These are phyloP conservation scores for Lyophyllum atratum DNA, from an alignment of 768 basidiomycete species.

Conservation along the genomic window DNA sequence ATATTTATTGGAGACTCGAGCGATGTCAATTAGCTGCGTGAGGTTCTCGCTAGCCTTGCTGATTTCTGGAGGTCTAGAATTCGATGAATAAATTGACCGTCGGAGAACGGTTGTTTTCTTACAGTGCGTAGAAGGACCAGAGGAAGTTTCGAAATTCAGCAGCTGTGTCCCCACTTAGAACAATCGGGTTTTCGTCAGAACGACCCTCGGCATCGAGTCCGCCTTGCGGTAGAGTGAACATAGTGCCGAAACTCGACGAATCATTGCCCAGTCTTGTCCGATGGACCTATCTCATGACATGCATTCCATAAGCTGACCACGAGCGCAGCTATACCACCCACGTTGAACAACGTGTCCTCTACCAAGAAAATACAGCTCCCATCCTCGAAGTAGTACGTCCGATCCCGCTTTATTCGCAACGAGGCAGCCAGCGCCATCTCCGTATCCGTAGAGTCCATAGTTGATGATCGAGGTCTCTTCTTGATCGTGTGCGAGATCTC, in stretches of 20 bases:
- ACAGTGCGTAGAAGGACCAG: slow-evolving; percentile 79
- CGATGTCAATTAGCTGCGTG: slow-evolving; percentile 58
- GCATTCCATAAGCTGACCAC: neutral
- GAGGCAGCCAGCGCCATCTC: slow-evolving; percentile 14
- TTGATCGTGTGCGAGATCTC: slow-evolving; percentile 10
- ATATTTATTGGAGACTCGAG: slow-evolving; percentile 71
- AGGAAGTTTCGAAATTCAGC: slow-evolving; percentile 73
- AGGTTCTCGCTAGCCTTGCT: slow-evolving; percentile 52
- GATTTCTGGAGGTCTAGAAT: slow-evolving; percentile 64
- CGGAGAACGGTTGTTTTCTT: slow-evolving; percentile 24
- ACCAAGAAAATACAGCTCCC: slow-evolving; percentile 70
- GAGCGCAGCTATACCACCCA: slow-evolving; percentile 29
- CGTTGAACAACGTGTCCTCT: slow-evolving; percentile 69
- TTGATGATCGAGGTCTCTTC: slow-evolving; percentile 2
- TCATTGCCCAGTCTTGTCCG: slow-evolving; percentile 62
- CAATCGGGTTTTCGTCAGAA: slow-evolving; percentile 66
- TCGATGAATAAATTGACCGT: neutral
- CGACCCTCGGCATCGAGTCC: slow-evolving; percentile 51
- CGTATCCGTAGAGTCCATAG: slow-evolving; percentile 10
- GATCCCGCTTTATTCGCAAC: slow-evolving; percentile 38
- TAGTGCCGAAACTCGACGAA: slow-evolving; percentile 60
- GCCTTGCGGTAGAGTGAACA: slow-evolving; percentile 72
- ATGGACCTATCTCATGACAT: slow-evolving; percentile 46
- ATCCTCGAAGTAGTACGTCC: slow-evolving; percentile 64
- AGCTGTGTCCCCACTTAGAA: slow-evolving; percentile 61